Evolutionary conservation across 2,329 filamentous ascomycete genomes (phyloP), one percentile per base, ranked within the genome.

Genomic region (Fusarium sp.): DNA sequence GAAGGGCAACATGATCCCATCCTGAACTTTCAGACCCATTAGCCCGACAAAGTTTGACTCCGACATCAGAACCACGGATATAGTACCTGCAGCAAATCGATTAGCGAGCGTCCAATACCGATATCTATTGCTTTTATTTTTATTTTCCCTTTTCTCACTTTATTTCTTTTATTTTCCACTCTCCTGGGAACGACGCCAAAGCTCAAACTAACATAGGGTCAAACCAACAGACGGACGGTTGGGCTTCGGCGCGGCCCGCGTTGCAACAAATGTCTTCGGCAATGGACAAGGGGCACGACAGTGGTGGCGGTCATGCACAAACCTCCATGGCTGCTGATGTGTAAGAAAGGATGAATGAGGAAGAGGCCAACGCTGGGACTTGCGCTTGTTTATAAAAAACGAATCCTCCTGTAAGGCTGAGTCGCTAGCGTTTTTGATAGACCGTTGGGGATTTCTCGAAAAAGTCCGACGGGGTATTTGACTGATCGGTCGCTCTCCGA

Each of bases 211-310:
- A 68, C 47, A 59, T 42, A 62, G 65, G 60, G 36, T 33, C 31
- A 63, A 38, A 65, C 65, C 22, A 62, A 67, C 66, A 38, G 18
- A 36, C 40, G 42, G 18, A 36, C 40, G 42, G 63, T 65, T 74
- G 29, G 68, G 62, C 59, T 65, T 66, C 73, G 73, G 73, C 68
- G 65, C 73, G 73, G 73, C 59, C 73, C 73, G 73, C 59, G 50
- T 57, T 62, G n/a, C 50, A 61, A 63, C 63, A 66, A 25, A 74
- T 74, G 73, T 36, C 71, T 67, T 25, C 70, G 38, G 20, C 40
- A 40, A n/a, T 63, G 27, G 63, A 73, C 60, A 70, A 65, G 64
- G 65, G 36, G 35, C 54, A 10, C 27, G 65, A 68, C 68, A 66
- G 61, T 61, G 70, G 67, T 16, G 68, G 54, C 40, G 40, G 40